phyloP scores from a whole-genome alignment of 208 protist species.

The Trypanosoma platydactyli region DNA sequence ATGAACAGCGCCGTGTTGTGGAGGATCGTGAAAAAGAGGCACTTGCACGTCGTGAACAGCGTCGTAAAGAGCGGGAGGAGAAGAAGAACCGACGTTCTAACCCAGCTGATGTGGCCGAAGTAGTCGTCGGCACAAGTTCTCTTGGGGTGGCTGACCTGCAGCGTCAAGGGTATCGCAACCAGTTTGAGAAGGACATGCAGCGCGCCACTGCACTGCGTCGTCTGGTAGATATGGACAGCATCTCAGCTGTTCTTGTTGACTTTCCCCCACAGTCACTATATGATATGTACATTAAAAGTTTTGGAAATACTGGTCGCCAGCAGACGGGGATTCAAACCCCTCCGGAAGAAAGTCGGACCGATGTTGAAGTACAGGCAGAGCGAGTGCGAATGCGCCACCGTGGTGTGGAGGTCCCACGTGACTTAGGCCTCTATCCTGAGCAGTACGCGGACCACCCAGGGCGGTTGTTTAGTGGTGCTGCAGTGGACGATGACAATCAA shows the following conservation, averaged over 20 bases:
- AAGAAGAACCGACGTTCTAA: constrained; percentile 25
- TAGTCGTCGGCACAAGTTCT: constrained; percentile 14
- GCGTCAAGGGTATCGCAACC: constrained; percentile 73
- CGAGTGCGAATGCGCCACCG: constrained; percentile 41
- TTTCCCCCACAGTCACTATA: constrained; percentile 81
- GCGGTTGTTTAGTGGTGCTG: constrained; percentile 20
- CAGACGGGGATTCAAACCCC: constrained; percentile 64
- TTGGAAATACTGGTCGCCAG: constrained; percentile 50
- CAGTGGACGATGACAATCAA: too few relatives aligned
- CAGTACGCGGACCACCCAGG: constrained; percentile 43
- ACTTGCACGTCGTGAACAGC: constrained; percentile 34
- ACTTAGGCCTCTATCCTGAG: constrained; percentile 81
- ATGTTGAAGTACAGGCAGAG: constrained; percentile 66
- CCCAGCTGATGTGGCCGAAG: constrained; percentile 9
- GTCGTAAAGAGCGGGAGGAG: constrained; percentile 49
- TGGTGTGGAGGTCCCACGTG: constrained; percentile 52
- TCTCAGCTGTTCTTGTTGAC: constrained; percentile 56
- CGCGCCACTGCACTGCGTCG: constrained; percentile 74
- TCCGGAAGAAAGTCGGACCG: constrained; percentile 51
- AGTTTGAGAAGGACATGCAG: constrained; percentile 75
- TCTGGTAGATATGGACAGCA: constrained; percentile 82
- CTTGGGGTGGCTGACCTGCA: constrained; percentile 45
- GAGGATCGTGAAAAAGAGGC: constrained; percentile 29
- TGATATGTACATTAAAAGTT: constrained; percentile 83
- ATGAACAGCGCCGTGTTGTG: constrained; percentile 25